Base-by-base conservation (phyloP, 148 eudicot species). In the Rhododendron kiyosumense region DNA sequence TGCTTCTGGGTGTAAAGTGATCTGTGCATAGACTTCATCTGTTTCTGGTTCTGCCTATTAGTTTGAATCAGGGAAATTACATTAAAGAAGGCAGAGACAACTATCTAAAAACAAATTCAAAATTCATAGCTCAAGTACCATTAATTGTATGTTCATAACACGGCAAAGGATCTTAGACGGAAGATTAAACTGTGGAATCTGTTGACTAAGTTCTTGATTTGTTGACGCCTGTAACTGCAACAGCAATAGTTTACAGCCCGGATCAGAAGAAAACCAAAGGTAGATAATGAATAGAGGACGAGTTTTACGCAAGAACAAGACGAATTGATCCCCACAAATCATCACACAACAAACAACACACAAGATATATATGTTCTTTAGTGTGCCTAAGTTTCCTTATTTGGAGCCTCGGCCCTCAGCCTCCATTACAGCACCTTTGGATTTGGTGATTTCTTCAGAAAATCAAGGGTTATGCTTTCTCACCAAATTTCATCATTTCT, bases 21-120 rank as follows among this genome's bases (percentile, higher is more conserved):
- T 94, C 85, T 93, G 96, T 10, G 97, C 96, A 89, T 95, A 96
- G 36, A 96, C 99, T 88, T 96, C 98, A 90, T 96, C 99, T n/a
- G 97, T 93, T 48, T 95, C 99, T 81, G 65, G 91, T 87, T 96
- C 99, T 74, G 96, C 98, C 99, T 96, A 88, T 82, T 54, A 87
- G 73, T 26, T 51, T 36, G 38, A 79, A 86, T 52, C 67, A 85
- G 9, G 49, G 38, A 12, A 61, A 79, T 69, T 15, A 28, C 51
- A n/a, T 54, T 46, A 85, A 73, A 52, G 51, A 80, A 22, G 52
- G 61, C 34, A 51, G 41, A 54, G 79, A 43, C 45, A 79, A 67
- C 54, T 52, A 57, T 28, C 34, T n/a, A 38, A 46, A 36, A 28
- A 11, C 36, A 87, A 88, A 71, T 2, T 18, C 28, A 77, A 48